Conservation (phyloP, 2,329 filamentous ascomycete genomes). For the Clarireedia monteithiana region DNA sequence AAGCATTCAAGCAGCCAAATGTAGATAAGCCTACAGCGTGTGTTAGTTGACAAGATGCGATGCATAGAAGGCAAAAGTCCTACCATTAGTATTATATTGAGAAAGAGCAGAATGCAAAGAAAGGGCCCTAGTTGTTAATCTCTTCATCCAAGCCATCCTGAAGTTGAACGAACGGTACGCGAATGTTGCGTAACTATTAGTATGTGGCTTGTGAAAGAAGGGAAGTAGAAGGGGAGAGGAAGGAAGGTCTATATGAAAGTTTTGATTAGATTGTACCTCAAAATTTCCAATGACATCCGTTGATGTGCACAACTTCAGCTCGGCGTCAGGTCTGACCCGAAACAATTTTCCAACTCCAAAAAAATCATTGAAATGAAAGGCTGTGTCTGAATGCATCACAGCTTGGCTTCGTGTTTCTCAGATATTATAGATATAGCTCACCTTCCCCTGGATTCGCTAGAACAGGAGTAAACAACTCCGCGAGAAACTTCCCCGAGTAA, state of each 20-base stretch:
- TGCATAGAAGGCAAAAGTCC: neutral
- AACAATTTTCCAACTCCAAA: neutral
- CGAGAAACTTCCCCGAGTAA: neutral
- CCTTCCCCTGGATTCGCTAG: neutral
- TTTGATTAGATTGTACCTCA: neutral
- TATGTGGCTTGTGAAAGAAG: neutral
- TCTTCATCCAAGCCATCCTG: conserved; percentile 6
- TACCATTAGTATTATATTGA: conserved; percentile 8
- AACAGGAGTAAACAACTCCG: neutral
- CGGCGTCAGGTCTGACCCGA: neutral
- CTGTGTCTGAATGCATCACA: neutral
- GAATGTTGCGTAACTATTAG: neutral
- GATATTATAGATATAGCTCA: neutral
- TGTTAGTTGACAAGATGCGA: neutral
- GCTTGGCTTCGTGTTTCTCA: neutral
- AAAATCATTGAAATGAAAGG: neutral
- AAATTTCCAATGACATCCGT: neutral
- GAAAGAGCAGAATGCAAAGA: conserved; percentile 5
- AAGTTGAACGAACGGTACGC: neutral
- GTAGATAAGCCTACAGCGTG: conserved; percentile 7
- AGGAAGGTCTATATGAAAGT: neutral
- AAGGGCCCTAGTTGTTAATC: conserved; percentile 1
- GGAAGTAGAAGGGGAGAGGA: no score
- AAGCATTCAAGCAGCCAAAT: conserved; percentile 29
- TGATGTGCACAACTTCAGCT: conserved; percentile 5